These are phyloP conservation scores for Cordyceps javanica DNA, from an alignment of 2,329 filamentous ascomycete species.

Conservation along the genomic window DNA sequence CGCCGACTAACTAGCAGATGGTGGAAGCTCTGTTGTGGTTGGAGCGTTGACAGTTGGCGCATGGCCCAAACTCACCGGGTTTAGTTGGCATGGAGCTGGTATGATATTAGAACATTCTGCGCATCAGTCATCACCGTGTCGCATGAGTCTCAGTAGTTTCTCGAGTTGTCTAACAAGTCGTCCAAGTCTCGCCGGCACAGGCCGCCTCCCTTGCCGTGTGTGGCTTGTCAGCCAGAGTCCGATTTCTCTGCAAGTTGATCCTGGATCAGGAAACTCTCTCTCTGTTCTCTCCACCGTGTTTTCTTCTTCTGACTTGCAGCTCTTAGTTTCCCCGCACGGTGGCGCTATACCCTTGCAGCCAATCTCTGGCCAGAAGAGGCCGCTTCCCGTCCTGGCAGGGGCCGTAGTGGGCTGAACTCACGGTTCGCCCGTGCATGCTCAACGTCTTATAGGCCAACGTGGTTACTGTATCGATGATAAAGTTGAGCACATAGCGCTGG, in stretches of 20 bases:
- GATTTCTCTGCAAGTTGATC: background rate
- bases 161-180: background rate
- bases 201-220: background rate
- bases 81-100: too few species aligned
- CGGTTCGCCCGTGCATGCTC: background rate
- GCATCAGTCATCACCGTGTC: too few species aligned
- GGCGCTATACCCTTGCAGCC: background rate
- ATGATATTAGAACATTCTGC: too few species aligned
- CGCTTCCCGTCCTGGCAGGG: conserved; percentile 1
- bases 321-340: background rate
- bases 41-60: too few species aligned
- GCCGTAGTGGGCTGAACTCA: conserved; percentile 2
- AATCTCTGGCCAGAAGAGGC: conserved; percentile 5
- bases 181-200: background rate
- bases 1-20: background rate
- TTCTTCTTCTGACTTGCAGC: background rate
- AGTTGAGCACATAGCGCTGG: background rate
- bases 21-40: background rate
- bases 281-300: background rate
- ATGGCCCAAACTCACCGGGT: background rate
- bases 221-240: background rate
- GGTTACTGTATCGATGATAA: background rate
- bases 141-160: too few species aligned
- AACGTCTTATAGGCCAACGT: background rate
- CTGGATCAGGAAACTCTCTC: background rate